Base-by-base conservation (phyloP, 2,329 filamentous ascomycete genomes). In the Fusarium euwallaceae region DNA sequence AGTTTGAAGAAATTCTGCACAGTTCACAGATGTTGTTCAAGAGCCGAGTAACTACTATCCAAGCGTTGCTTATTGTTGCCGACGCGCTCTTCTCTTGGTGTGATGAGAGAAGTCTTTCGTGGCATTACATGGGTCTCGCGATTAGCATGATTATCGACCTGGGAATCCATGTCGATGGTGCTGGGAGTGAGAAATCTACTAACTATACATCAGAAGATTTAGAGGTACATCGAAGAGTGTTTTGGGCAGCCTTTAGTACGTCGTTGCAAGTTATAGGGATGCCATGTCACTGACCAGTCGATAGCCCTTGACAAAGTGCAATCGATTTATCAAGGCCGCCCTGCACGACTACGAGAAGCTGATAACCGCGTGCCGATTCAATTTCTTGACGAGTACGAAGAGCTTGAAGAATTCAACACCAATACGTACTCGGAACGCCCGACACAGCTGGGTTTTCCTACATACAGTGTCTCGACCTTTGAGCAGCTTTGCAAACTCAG, bases 241-340 rank as follows among this genome's bases (percentile, higher is more conserved):
- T 78, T 29, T 77, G 76, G 76, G 66, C 70, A 7, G 71, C 66
- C 8, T 77, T 60, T 12, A 74, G 76, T 78, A 61, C 11, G 67
- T 12, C 2, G 3, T 17, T 20, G 4, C 7, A 20, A 0, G 2
- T 14, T 4, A 4, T 20, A 1, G 10, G 1, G 12, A 1, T 17
- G 2, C 0, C 9, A 3, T 9, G n/a, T 9, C 32, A 17, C 60
- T 62, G 3, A 66, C 39, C 3, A 20, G 39, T 20, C n/a, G 1
- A 43, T 4, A 43, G 41, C 41, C n/a, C n/a, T 22, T 7, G 41
- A 88, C 69, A 89, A 89, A 70, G 83, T 89, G 10, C 87, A 89
- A 66, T 86, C 84, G 8, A 76, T 89, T 2, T 89, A 89, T 59
- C 87, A 88, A 71, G 88, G 88, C 0, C 84, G 87, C 2, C 88